These are phyloP conservation scores for Colletotrichum siamense DNA, from an alignment of 2,329 filamentous ascomycete genomes.

Conservation along the genomic window DNA sequence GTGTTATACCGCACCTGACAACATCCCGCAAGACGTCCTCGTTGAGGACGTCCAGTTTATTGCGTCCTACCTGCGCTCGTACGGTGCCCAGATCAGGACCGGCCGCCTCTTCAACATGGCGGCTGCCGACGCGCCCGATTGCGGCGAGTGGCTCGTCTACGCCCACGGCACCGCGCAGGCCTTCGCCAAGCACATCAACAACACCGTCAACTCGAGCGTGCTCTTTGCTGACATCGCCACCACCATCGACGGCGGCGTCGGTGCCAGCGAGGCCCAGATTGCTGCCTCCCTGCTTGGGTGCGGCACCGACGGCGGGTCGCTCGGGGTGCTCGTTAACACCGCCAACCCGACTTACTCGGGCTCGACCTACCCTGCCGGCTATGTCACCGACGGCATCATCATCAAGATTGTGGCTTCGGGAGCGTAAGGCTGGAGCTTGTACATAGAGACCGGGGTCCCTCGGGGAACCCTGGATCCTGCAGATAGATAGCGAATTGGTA, in stretches of 20 bases:
- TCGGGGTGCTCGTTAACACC: background rate
- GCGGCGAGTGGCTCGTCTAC: conserved; percentile 25
- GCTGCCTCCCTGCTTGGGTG: background rate
- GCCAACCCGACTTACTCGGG: background rate
- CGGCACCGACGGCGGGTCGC: background rate
- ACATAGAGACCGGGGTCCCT: background rate
- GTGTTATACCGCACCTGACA: background rate
- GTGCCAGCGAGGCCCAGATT: background rate
- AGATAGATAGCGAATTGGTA: background rate
- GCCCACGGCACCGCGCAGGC: background rate
- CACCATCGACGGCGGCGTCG: background rate
- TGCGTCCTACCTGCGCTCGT: background rate
- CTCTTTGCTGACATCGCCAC: background rate
- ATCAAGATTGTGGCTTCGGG: background rate
- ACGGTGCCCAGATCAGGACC: background rate
- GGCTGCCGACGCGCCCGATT: conserved; percentile 16
- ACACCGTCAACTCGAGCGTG: background rate
- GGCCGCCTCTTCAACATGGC: conserved; percentile 22
- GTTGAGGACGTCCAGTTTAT: background rate
- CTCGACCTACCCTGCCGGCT: background rate
- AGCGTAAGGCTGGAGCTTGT: background rate
- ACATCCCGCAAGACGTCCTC: background rate
- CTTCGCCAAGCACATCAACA: background rate
- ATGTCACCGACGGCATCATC: background rate
- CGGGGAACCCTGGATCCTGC: background rate